A percentile compares a stretch with the other conserved stretches of the same genome.
Evolutionary conservation across 2,329 filamentous ascomycete species (phyloP).

Genomic region (Ascochyta fabae): DNA sequence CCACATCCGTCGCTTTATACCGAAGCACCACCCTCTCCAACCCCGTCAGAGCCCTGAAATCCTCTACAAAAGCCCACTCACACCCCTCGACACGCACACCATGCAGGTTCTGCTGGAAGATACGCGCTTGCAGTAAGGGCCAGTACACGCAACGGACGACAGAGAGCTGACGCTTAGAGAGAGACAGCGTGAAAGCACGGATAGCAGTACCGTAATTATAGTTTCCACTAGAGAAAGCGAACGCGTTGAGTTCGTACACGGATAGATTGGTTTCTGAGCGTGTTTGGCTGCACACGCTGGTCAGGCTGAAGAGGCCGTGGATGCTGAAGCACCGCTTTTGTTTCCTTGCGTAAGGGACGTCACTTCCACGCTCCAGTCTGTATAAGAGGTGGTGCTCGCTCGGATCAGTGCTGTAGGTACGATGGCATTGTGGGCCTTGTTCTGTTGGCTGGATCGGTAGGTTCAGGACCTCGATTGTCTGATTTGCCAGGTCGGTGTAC

Average conservation of each 20-base stretch:
- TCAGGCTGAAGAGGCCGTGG: slow-evolving; percentile 1
- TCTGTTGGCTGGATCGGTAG: background rate
- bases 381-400: background rate
- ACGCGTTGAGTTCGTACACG: slow-evolving; percentile 3
- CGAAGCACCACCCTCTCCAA: background rate
- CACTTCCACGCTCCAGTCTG: background rate
- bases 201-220: slow-evolving; percentile 1
- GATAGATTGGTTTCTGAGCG: background rate
- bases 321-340: slow-evolving; percentile 5
- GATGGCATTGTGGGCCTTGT: background rate
- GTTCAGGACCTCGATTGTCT: slow-evolving; percentile 1
- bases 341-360: background rate
- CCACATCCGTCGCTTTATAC: background rate
- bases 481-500: background rate
- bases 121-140: background rate
- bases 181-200: background rate
- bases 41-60: background rate
- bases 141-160: background rate
- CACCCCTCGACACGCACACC: background rate
- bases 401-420: background rate
- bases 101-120: background rate
- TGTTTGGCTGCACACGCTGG: slow-evolving; percentile 1
- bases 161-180: background rate
- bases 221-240: background rate
- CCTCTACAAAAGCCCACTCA: background rate